Evolutionary conservation across 2,329 filamentous ascomycete genomes (phyloP).

Genomic region (Neocatenulostroma microsporum): DNA sequence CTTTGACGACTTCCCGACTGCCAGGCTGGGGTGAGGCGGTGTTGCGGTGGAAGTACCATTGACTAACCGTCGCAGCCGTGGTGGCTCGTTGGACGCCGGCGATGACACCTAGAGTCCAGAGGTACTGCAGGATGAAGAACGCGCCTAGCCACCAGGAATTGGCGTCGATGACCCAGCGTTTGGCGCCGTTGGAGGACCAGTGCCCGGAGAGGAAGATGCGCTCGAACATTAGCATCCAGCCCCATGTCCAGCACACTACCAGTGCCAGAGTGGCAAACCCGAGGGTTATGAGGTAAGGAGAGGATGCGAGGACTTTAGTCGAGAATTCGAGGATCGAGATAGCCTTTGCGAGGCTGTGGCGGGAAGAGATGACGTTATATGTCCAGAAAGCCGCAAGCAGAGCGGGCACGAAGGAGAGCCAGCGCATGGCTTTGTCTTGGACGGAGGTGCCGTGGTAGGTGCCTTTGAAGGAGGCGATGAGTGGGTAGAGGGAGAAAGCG

Average conservation of each 20-base stretch:
- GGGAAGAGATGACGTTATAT: slow-evolving; percentile 72
- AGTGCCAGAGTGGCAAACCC: slow-evolving; percentile 68
- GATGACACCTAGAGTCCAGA: slow-evolving; percentile 86
- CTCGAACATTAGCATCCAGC: slow-evolving; percentile 95
- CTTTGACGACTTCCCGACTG: slow-evolving; percentile 71
- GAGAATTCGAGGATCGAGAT: slow-evolving; percentile 88
- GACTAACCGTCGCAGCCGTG: slow-evolving; percentile 91
- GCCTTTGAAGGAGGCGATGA: slow-evolving; percentile 82
- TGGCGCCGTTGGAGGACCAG: slow-evolving; percentile 49
- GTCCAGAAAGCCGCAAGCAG: slow-evolving; percentile 69
- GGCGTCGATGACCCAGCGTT: slow-evolving; percentile 70
- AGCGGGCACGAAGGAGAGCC: slow-evolving; percentile 70
- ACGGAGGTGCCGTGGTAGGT: slow-evolving; percentile 62
- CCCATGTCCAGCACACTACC: slow-evolving; percentile 86
- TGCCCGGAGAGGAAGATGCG: slow-evolving; percentile 90
- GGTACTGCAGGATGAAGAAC: slow-evolving; percentile 87
- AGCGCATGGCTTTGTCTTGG: slow-evolving; percentile 88
- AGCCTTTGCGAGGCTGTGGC: slow-evolving; percentile 71
- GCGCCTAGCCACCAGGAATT: slow-evolving; percentile 91
- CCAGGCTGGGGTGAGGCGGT: slow-evolving; percentile 69
- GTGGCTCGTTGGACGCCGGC: slow-evolving; percentile 83
- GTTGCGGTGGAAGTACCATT: slow-evolving; percentile 99
- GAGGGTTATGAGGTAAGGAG: slow-evolving; percentile 73
- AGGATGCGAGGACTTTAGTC: slow-evolving; percentile 76
- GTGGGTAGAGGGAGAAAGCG: slow-evolving; percentile 84